Evolutionary conservation across 2,329 filamentous ascomycete species (phyloP).

Genomic region (Penicillium sp.): DNA sequence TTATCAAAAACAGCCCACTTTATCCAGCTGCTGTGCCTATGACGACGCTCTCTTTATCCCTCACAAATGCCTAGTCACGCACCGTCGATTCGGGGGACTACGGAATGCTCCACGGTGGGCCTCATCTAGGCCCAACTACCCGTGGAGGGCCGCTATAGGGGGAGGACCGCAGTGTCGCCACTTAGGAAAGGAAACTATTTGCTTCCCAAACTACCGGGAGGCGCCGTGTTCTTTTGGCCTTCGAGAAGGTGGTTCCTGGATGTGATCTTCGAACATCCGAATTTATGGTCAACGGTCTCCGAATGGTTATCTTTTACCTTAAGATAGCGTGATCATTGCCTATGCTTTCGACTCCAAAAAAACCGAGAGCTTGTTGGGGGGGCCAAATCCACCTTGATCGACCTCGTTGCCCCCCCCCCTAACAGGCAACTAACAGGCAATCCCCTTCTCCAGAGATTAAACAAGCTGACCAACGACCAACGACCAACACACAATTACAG

Average conservation of each 20-base stretch:
- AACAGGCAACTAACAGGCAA: background rate
- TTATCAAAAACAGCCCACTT: background rate
- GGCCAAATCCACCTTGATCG: background rate
- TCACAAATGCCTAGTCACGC: constrained; percentile 7
- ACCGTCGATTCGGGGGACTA: constrained; percentile 23
- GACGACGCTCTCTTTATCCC: background rate
- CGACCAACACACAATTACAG: background rate
- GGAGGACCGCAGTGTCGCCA: constrained; percentile 15
- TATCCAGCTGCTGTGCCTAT: constrained; percentile 1
- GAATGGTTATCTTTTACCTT: background rate
- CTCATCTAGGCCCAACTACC: constrained; percentile 23
- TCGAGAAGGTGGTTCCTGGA: constrained; percentile 22
- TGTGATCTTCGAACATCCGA: constrained; percentile 1
- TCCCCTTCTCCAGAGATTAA: background rate
- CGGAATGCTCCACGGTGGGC: constrained; percentile 27
- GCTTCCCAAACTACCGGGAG: constrained; percentile 21
- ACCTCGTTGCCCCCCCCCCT: constrained; percentile 1
- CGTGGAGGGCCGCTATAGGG: constrained; percentile 13
- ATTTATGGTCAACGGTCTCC: background rate
- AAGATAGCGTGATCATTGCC: background rate
- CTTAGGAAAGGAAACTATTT: constrained; percentile 18
- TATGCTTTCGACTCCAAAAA: background rate
- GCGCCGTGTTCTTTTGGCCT: constrained; percentile 20
- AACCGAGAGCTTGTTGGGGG: background rate
- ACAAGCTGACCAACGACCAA: background rate